phyloP scores from a whole-genome alignment of 2,329 filamentous ascomycete genomes.

The Penicillium freii region DNA sequence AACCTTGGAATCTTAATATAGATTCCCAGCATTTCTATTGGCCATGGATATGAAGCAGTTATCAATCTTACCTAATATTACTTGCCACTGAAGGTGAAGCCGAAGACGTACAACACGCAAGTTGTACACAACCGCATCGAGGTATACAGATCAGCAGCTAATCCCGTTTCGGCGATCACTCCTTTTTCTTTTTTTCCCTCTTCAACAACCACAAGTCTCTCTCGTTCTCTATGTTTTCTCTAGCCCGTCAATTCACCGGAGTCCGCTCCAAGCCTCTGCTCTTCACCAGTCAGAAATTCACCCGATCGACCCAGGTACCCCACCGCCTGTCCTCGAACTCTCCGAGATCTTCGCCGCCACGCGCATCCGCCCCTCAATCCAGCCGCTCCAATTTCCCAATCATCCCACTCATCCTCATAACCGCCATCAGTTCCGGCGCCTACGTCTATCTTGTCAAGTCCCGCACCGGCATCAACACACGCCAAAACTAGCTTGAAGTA shows the following conservation, averaged over 20 bases:
- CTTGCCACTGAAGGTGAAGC: not conserved
- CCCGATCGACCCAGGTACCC: slow-evolving; percentile 16
- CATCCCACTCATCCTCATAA: slow-evolving; percentile 46
- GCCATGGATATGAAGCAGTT: not conserved
- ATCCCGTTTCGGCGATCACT: slow-evolving; percentile 19
- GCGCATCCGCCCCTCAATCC: slow-evolving; percentile 26
- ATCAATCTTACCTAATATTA: not conserved
- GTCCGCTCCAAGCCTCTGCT: slow-evolving; percentile 17
- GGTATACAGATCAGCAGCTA: slow-evolving; percentile 14
- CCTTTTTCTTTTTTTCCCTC: slow-evolving; percentile 11
- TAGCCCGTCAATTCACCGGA: slow-evolving; percentile 17
- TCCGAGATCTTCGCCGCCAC: slow-evolving; percentile 14
- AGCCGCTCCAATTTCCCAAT: slow-evolving; percentile 41
- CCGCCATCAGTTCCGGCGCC: slow-evolving; percentile 48
- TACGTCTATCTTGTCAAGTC: slow-evolving; percentile 54
- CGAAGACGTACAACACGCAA: not conserved
- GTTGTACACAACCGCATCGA: not conserved
- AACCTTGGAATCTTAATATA: not conserved
- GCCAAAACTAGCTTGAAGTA: slow-evolving; percentile 11
- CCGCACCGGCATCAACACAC: slow-evolving; percentile 34
- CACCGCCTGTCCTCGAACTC: slow-evolving; percentile 21
- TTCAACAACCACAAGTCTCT: not conserved
- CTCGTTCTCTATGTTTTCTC: slow-evolving; percentile 17
- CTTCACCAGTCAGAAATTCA: slow-evolving; percentile 1
- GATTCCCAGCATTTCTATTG: not conserved